Base-by-base conservation (phyloP, 202 grass and related monocot species). In the Dendrocalamus latiflorus region DNA sequence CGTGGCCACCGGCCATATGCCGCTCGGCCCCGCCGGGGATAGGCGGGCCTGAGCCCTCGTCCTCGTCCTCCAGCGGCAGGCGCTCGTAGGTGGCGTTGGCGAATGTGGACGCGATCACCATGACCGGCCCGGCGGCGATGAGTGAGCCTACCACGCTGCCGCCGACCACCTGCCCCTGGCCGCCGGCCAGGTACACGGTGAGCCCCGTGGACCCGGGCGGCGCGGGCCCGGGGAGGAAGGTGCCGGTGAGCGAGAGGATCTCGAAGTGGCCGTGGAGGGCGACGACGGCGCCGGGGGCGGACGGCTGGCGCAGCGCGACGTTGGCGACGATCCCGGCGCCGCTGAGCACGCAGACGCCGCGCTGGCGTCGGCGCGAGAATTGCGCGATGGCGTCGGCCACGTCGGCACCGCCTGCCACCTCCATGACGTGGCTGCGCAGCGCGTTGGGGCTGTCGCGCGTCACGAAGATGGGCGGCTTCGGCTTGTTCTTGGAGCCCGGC, bases 371-470 rank as follows among this genome's bases (percentile, higher is more conserved):
- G 62, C 95, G 90, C n/a, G 95, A 78, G 82, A 97, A 97, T 68
- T 97, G 95, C 4, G 95, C 95, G 70, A 98, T 98, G 50, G 95
- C 59, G 26, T 98, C 92, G 1, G 92, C 91, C 9, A 98, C 92
- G 77, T 98, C 95, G 8, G 95, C 92, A 6, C 95, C 95, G 5
- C 92, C 87, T 0, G 90, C 92, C 20, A 98, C 90, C 92, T 98
- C 92, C 95, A 98, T 90, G 48, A 98, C 95, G 81, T 98, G 95
- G n/a, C n/a, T n/a, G n/a, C n/a, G n/a, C n/a, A n/a, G n/a, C n/a
- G n/a, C n/a, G n/a, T n/a, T n/a, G n/a, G n/a, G n/a, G n/a, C n/a
- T n/a, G n/a, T n/a, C n/a, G n/a, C n/a, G n/a, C n/a, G n/a, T n/a
- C n/a, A n/a, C n/a, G n/a, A n/a, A n/a, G n/a, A n/a, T n/a, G n/a